A percentile compares a stretch with the other conserved stretches of the same genome.
These are phyloP conservation scores for Priceomyces fermenticarens DNA, from an alignment of 805 yeast species.

Conservation along the genomic window DNA sequence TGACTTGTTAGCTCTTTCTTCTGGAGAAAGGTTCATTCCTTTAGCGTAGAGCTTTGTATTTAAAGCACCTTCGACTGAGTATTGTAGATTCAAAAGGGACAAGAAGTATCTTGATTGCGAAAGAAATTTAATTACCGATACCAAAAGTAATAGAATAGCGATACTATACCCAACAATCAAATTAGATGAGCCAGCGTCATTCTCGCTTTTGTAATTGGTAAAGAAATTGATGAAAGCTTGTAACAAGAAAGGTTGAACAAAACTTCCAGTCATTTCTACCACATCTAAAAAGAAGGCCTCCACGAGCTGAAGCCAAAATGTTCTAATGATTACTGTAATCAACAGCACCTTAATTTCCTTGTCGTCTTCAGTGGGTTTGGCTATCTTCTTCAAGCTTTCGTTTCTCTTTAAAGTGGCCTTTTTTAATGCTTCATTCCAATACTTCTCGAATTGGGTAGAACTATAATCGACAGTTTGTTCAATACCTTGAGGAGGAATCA, in stretches of 20 bases:
- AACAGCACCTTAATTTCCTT: constrained; percentile 18
- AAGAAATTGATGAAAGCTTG: constrained; percentile 27
- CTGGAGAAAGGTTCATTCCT: constrained; percentile 28
- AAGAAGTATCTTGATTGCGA: constrained; percentile 20
- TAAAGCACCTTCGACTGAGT: constrained; percentile 17
- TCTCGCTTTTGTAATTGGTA: constrained; percentile 10
- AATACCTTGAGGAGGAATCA: constrained; percentile 55
- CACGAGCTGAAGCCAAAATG: constrained; percentile 13
- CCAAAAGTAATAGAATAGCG: constrained; percentile 23
- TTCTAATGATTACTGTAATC: constrained; percentile 16
- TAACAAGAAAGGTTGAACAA: constrained; percentile 29
- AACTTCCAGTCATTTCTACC: constrained; percentile 19
- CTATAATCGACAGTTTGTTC: constrained; percentile 15
- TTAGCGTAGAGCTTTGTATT: constrained; percentile 25
- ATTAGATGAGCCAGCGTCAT: constrained; percentile 6
- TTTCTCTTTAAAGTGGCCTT: constrained; percentile 10
- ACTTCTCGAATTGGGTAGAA: constrained; percentile 14
- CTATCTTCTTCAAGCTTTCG: constrained; percentile 5
- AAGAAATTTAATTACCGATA: constrained; percentile 20
- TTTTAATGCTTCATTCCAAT: constrained; percentile 20
- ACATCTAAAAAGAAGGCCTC: constrained; percentile 15
- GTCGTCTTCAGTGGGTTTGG: constrained; percentile 8
- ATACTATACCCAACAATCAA: constrained; percentile 23
- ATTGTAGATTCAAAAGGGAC: constrained; percentile 11
- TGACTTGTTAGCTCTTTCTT: constrained; percentile 26